These are phyloP conservation scores for Neotropicomus parvogracilis DNA, from an alignment of 1,284 basidiomycete genomes.

Conservation along the genomic window DNA sequence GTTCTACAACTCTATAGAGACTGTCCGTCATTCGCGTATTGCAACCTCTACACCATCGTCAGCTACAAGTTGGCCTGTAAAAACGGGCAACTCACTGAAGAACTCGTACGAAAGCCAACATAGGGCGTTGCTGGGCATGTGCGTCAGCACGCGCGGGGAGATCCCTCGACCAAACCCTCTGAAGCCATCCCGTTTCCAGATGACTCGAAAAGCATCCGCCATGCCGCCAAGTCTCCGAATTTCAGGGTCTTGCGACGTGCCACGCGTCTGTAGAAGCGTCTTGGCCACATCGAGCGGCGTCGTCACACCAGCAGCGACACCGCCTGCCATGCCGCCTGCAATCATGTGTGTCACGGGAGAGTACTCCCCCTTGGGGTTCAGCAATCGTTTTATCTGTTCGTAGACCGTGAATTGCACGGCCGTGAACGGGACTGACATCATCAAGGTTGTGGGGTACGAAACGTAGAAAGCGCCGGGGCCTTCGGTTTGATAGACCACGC, in stretches of 20 bases:
- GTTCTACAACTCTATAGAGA: conserved; percentile 12
- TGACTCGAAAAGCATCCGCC: conserved; percentile 85
- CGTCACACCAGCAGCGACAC: conserved; percentile 91
- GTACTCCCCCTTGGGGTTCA: conserved; percentile 87
- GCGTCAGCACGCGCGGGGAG: conserved; percentile 89
- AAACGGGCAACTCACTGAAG: conserved; percentile 70
- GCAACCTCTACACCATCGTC: conserved; percentile 54
- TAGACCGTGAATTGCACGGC: conserved; percentile 98
- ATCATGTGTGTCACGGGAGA: conserved; percentile 89
- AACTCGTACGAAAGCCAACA: conserved; percentile 98
- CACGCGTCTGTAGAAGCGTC: conserved; percentile 93
- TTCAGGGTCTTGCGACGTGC: conserved; percentile 75
- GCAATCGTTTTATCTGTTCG: conserved; percentile 84
- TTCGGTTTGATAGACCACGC: conserved; percentile 80
- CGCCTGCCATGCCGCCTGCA: conserved; percentile 91
- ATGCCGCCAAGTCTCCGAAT: conserved; percentile 87
- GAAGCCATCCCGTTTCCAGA: conserved; percentile 81
- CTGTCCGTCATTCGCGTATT: conserved; percentile 45
- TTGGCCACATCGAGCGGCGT: conserved; percentile 99
- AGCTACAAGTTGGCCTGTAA: conserved; percentile 7
- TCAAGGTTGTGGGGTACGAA: conserved; percentile 96
- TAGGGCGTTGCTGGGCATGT: conserved; percentile 95
- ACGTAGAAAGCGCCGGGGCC: conserved; percentile 94
- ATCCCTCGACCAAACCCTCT: conserved; percentile 87
- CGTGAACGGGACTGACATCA: conserved; percentile 97